Evolutionary conservation across 2,329 filamentous ascomycete species (phyloP).

Genomic region (Diplodia mutila): DNA sequence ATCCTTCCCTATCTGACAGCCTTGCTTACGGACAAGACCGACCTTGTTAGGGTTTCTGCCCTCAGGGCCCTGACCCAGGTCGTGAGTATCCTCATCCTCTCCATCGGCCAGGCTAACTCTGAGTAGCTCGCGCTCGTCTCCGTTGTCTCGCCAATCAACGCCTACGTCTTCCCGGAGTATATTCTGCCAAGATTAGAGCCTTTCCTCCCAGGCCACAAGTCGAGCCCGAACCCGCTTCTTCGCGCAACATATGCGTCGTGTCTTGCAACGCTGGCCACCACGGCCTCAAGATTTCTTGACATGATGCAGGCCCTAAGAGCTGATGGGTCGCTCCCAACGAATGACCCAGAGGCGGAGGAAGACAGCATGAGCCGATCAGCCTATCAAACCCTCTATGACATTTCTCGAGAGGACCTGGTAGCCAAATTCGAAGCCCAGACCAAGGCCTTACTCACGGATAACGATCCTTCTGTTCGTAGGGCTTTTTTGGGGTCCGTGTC

Average conservation of each 20-base stretch:
- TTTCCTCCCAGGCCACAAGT: slow-evolving; percentile 54
- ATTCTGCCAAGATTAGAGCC: slow-evolving; percentile 62
- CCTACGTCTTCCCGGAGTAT: slow-evolving; percentile 69
- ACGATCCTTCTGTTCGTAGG: slow-evolving; percentile 80
- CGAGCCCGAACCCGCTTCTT: slow-evolving; percentile 69
- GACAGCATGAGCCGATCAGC: slow-evolving; percentile 68
- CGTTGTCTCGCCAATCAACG: slow-evolving; percentile 78
- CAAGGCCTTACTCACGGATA: slow-evolving; percentile 85
- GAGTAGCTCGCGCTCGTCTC: slow-evolving; percentile 72
- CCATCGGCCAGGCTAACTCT: slow-evolving; percentile 14
- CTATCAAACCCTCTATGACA: slow-evolving; percentile 84
- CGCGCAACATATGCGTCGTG: slow-evolving; percentile 92
- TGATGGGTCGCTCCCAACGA: slow-evolving; percentile 76
- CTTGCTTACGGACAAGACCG: slow-evolving; percentile 78
- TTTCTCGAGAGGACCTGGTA: slow-evolving; percentile 79
- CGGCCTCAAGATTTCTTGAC: slow-evolving; percentile 82
- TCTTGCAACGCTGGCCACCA: slow-evolving; percentile 83
- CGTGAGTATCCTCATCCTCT: slow-evolving; percentile 34
- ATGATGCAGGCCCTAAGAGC: slow-evolving; percentile 86
- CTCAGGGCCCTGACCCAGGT: slow-evolving; percentile 87
- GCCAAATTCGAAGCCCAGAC: slow-evolving; percentile 85
- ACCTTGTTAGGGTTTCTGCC: slow-evolving; percentile 83
- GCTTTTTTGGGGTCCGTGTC: slow-evolving; percentile 92
- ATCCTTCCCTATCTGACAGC: slow-evolving; percentile 88
- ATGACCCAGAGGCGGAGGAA: slow-evolving; percentile 79